Conservation (phyloP, 805 yeast species). For the Hanseniaspora vineae region DNA sequence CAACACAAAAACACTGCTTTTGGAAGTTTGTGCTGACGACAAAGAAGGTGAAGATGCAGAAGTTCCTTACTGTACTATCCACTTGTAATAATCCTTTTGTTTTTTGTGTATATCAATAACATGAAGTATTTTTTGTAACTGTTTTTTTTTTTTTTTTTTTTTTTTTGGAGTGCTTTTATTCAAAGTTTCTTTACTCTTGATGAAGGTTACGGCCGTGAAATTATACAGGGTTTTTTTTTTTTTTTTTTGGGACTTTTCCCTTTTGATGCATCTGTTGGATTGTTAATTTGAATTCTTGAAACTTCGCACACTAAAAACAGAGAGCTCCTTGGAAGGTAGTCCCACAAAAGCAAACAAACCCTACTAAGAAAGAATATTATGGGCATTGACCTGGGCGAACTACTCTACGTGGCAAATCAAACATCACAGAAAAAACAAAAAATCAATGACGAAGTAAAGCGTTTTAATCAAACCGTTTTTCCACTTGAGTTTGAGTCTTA, state of each 20-base stretch:
- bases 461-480: constrained; percentile 8
- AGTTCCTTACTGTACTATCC: constrained; percentile 73
- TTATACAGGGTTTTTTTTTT: background rate
- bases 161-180: no score
- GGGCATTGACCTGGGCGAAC: background rate
- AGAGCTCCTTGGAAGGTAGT: no score
- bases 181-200: no score
- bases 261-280: no score
- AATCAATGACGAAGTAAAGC: constrained; percentile 6
- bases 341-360: background rate
- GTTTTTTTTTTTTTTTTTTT: no score
- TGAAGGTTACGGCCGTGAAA: no score
- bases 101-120: no score
- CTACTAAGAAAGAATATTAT: background rate
- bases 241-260: background rate
- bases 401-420: background rate
- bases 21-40: constrained; percentile 91
- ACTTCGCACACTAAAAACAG: no score
- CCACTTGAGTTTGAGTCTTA: constrained; percentile 25
- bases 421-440: constrained; percentile 5
- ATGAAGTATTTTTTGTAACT: no score
- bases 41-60: constrained; percentile 89
- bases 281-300: no score
- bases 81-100: constrained; percentile 21
- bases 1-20: constrained; percentile 63